These are phyloP conservation scores for Trichoderma polysporum DNA, from an alignment of 2,329 filamentous ascomycete species.

Conservation along the genomic window DNA sequence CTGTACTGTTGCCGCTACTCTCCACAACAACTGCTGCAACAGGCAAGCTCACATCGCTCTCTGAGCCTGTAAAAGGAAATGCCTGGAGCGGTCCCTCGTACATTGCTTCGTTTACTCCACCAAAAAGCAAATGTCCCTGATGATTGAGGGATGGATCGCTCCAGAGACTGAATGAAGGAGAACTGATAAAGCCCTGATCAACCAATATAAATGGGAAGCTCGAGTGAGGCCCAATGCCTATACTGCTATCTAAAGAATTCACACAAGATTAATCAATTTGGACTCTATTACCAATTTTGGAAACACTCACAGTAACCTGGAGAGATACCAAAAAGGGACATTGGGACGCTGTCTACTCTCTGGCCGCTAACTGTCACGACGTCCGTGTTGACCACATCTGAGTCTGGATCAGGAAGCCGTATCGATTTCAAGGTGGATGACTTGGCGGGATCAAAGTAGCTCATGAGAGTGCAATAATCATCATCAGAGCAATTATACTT, in stretches of 20 bases:
- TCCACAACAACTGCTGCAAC: background rate
- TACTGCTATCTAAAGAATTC: background rate
- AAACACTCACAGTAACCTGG: background rate
- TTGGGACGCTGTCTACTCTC: background rate
- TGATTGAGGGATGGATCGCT: background rate
- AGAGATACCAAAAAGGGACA: background rate
- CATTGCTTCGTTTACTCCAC: background rate
- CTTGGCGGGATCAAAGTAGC: background rate
- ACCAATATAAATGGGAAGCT: background rate
- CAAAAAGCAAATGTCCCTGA: background rate
- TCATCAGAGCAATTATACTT: background rate
- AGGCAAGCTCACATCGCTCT: background rate
- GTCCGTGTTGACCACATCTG: background rate
- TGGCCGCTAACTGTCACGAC: background rate
- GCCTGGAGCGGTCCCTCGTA: background rate
- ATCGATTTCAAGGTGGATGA: background rate
- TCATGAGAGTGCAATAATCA: background rate
- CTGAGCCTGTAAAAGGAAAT: background rate
- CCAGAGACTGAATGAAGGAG: background rate
- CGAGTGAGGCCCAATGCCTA: background rate
- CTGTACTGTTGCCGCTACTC: background rate
- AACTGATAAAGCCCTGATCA: background rate
- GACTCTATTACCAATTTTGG: background rate
- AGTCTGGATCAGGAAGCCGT: too few relatives aligned
- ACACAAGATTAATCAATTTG: background rate